phyloP scores from a whole-genome alignment of 495 filamentous ascomycete species.

The Annulohypoxylon bovei region DNA sequence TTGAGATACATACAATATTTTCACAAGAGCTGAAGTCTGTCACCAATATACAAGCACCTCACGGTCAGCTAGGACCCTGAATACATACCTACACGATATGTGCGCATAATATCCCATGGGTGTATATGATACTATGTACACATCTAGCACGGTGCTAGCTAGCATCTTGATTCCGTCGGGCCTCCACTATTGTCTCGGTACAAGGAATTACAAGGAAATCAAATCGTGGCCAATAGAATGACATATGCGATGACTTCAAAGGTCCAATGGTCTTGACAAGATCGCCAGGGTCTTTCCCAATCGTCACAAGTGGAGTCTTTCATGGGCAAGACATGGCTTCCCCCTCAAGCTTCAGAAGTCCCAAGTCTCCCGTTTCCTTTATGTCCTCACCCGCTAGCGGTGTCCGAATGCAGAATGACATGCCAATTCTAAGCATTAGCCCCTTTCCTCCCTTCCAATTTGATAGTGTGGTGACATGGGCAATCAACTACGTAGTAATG shows the following conservation, averaged over 20 bases:
- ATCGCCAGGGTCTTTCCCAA: conserved; percentile 54
- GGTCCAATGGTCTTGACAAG: conserved; percentile 23
- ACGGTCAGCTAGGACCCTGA: conserved; percentile 1
- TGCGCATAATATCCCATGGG: not conserved
- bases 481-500: conserved; percentile 35
- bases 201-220: not conserved
- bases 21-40: not conserved
- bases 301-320: conserved; percentile 24
- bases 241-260: conserved; percentile 45
- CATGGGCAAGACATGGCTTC: conserved; percentile 8
- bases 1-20: not conserved
- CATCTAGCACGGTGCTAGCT: conserved; percentile 2
- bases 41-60: not conserved
- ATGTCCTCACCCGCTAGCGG: conserved; percentile 33
- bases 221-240: conserved; percentile 43
- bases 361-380: conserved; percentile 21
- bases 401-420: conserved; percentile 44
- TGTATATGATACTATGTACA: not conserved
- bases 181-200: conserved; percentile 32
- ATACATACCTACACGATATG: not conserved
- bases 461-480: conserved; percentile 29
- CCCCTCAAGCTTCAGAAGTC: not conserved
- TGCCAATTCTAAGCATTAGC: conserved; percentile 24
- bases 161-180: conserved; percentile 5
- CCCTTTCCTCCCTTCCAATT: conserved; percentile 31